Evolutionary conservation across 495 filamentous ascomycete species (phyloP).

Genomic region (Bryoglossum gracile): DNA sequence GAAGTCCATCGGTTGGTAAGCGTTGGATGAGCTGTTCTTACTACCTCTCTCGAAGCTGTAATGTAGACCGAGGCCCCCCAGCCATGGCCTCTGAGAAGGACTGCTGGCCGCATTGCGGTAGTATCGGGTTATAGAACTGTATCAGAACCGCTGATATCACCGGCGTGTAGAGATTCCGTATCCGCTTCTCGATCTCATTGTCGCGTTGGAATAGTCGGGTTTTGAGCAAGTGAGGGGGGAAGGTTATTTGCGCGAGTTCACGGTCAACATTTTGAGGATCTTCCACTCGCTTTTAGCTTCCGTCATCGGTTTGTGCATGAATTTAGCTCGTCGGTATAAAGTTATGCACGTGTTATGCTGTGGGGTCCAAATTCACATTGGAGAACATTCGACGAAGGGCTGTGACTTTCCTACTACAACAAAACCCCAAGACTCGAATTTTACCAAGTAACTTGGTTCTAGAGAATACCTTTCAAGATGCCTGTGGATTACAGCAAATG

Average conservation of each 20-base stretch:
- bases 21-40: background rate
- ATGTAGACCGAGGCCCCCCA: conserved; percentile 10
- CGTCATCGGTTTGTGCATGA: conserved; percentile 17
- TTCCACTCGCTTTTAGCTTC: conserved; percentile 5
- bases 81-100: conserved; percentile 15
- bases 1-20: background rate
- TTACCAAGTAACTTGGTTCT: too few species aligned
- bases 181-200: conserved; percentile 12
- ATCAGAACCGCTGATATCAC: conserved; percentile 20
- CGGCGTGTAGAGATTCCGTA: conserved; percentile 8
- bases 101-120: conserved; percentile 18
- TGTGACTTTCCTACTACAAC: background rate
- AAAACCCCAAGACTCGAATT: conserved; percentile 1
- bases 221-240: background rate
- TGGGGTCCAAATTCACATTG: conserved; percentile 17
- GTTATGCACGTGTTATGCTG: conserved; percentile 3
- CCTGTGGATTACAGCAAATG: conserved; percentile 95
- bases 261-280: background rate
- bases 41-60: conserved; percentile 13
- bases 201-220: conserved; percentile 14
- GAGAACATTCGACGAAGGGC: conserved; percentile 20
- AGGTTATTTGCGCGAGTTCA: background rate
- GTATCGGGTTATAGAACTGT: background rate
- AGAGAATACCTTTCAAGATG: too few species aligned
- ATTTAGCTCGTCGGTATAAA: conserved; percentile 4